Conservation (phyloP, 2,329 filamentous ascomycete species). For the Sphaerulina musiva region DNA sequence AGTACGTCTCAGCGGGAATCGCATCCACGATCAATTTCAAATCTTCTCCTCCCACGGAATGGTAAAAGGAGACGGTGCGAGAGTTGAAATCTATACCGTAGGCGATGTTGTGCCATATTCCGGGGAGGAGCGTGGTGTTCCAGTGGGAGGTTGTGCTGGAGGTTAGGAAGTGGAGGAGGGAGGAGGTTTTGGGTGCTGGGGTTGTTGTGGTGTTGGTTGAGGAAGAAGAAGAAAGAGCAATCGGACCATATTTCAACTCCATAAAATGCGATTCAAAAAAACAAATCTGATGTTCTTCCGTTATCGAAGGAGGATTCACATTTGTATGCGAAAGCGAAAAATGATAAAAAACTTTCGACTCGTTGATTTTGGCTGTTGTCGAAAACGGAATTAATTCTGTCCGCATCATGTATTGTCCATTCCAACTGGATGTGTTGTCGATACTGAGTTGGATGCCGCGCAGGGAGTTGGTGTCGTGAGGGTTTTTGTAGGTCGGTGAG, state of each 20-base stretch:
- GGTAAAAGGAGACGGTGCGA: slow-evolving; percentile 60
- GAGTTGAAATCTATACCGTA: slow-evolving; percentile 65
- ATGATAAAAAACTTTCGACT: slow-evolving; percentile 65
- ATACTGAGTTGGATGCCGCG: slow-evolving; percentile 66
- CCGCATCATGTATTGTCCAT: slow-evolving; percentile 64
- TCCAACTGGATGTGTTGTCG: slow-evolving; percentile 59
- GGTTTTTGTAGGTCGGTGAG: slow-evolving; percentile 56
- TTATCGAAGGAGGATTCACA: slow-evolving; percentile 55
- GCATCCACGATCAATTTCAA: slow-evolving; percentile 55
- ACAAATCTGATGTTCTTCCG: slow-evolving; percentile 60
- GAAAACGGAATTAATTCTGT: slow-evolving; percentile 70
- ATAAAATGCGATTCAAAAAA: slow-evolving; percentile 67
- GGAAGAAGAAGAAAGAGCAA: slow-evolving; percentile 34
- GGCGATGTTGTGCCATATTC: slow-evolving; percentile 68
- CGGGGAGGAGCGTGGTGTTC: slow-evolving; percentile 55
- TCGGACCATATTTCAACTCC: slow-evolving; percentile 64
- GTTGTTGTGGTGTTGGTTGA: slow-evolving; percentile 34
- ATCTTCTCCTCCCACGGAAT: slow-evolving; percentile 56
- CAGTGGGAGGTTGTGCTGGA: slow-evolving; percentile 53
- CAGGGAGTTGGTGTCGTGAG: slow-evolving; percentile 53
- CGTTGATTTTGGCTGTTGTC: slow-evolving; percentile 50
- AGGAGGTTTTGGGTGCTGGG: slow-evolving; percentile 28
- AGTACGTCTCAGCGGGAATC: slow-evolving; percentile 52
- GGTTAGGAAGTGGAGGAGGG: slow-evolving; percentile 59
- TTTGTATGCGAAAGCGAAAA: slow-evolving; percentile 58